These are phyloP conservation scores for Periconia sp. DNA, from an alignment of 2,329 filamentous ascomycete genomes.

Conservation along the genomic window DNA sequence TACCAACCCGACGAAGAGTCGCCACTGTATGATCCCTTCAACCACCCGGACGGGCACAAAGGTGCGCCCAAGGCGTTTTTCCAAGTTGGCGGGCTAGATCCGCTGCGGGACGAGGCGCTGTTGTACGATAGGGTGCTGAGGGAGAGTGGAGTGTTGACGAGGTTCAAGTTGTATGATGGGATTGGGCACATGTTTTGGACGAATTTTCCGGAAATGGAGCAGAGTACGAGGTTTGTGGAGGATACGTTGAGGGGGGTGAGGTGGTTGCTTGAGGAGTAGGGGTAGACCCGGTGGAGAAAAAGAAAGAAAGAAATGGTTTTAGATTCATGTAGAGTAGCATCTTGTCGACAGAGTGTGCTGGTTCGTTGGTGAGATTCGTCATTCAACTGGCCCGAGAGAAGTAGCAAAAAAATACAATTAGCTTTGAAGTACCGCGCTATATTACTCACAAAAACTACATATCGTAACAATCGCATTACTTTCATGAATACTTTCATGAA, in stretches of 20 bases:
- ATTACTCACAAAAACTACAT: too few species aligned
- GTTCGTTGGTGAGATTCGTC: too few species aligned
- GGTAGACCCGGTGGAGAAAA: too few species aligned
- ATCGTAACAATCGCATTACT: background rate
- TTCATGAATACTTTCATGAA: background rate
- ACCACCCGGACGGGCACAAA: conserved; percentile 45
- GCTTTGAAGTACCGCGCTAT: too few species aligned
- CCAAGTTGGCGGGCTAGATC: conserved; percentile 57
- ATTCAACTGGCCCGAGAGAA: too few species aligned
- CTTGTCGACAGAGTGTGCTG: too few species aligned
- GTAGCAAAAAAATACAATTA: too few species aligned
- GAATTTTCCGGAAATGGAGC: conserved; percentile 33
- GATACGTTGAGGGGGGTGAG: conserved; percentile 35
- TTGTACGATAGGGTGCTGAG: conserved; percentile 52
- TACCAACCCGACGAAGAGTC: conserved; percentile 34
- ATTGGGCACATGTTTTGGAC: conserved; percentile 53
- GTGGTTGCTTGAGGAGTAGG: conserved; percentile 33
- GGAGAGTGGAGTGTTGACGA: conserved; percentile 46
- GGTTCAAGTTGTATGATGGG: conserved; percentile 50
- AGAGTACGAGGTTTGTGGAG: conserved; percentile 28
- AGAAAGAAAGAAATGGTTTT: too few species aligned
- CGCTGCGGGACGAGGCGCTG: conserved; percentile 57
- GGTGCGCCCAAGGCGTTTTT: conserved; percentile 54
- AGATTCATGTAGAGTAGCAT: too few species aligned
- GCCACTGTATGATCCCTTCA: conserved; percentile 38